These are phyloP conservation scores for Prunus padus DNA, from an alignment of 306 rosid genomes.

Conservation along the genomic window DNA sequence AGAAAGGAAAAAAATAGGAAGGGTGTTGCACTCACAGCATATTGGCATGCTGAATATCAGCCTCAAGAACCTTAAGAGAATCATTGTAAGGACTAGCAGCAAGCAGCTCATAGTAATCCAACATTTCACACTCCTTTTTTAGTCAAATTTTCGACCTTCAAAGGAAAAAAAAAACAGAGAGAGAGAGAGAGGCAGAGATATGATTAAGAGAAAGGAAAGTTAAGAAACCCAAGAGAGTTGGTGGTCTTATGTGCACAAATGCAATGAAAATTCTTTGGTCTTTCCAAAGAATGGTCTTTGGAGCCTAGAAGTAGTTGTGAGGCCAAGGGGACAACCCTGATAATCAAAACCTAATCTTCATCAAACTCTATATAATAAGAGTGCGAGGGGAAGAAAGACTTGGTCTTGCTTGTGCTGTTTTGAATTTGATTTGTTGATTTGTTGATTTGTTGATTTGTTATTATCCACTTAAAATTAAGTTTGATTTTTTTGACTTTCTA, in stretches of 20 bases:
- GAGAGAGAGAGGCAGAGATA: constrained; percentile 8
- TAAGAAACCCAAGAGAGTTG: constrained; percentile 21
- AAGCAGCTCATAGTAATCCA: constrained; percentile 51
- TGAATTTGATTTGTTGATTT: neutral
- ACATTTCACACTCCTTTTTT: constrained; percentile 31
- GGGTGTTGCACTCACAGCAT: constrained; percentile 48
- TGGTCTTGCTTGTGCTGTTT: constrained; percentile 5
- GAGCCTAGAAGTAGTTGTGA: constrained; percentile 29
- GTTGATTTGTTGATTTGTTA: neutral
- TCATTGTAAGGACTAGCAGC: constrained; percentile 54
- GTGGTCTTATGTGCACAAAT: constrained; percentile 7
- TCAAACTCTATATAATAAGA: neutral
- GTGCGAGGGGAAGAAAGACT: neutral
- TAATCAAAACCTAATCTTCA: constrained; percentile 15
- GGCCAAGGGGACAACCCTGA: neutral
- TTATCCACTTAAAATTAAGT: constrained; percentile 3
- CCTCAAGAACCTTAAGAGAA: constrained; percentile 65
- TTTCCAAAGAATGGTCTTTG: constrained; percentile 31
- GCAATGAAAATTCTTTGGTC: constrained; percentile 14
- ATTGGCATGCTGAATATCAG: constrained; percentile 81
- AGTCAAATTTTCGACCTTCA: constrained; percentile 1
- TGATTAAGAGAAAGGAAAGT: constrained; percentile 1
- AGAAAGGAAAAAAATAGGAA: neutral
- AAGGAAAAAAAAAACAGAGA: neutral
- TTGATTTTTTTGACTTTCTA: constrained; percentile 19